These are phyloP conservation scores for Fusarium illudens DNA, from an alignment of 2,329 filamentous ascomycete genomes.

Conservation along the genomic window DNA sequence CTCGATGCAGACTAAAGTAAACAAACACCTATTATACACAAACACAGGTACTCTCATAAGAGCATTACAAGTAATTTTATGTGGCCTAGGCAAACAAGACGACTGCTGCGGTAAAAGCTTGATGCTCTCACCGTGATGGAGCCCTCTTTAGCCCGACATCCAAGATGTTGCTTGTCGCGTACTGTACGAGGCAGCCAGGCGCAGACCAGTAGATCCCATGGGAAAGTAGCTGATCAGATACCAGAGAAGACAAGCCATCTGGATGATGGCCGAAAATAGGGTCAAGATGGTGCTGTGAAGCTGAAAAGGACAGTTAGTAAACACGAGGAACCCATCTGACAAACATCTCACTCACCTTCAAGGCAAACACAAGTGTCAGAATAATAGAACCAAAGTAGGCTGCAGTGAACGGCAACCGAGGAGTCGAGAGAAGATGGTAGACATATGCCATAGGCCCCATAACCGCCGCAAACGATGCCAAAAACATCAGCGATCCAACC, in stretches of 20 bases:
- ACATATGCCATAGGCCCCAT: conserved; percentile 89
- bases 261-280: conserved; percentile 81
- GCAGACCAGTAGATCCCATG: conserved; percentile 89
- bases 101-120: not conserved
- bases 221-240: conserved; percentile 98
- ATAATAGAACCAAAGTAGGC: conserved; percentile 94
- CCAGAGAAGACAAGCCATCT: conserved; percentile 86
- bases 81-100: not conserved
- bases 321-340: not conserved
- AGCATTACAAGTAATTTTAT: not conserved
- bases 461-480: conserved; percentile 90
- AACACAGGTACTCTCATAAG: not conserved
- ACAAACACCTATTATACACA: conserved; percentile 3
- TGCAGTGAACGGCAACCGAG: conserved; percentile 89
- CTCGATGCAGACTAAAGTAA: conserved; percentile 9
- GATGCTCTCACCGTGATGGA: not conserved
- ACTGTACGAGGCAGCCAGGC: conserved; percentile 86
- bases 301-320: conserved; percentile 55
- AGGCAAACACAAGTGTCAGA: conserved; percentile 88
- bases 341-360: conserved; percentile 75
- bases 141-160: conserved; percentile 73
- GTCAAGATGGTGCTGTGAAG: conserved; percentile 87
- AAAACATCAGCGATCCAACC: conserved; percentile 87
- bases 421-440: conserved; percentile 83
- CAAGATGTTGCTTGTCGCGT: conserved; percentile 85